phyloP scores from a whole-genome alignment of 805 yeast species.

The Candida parachauliodes region DNA sequence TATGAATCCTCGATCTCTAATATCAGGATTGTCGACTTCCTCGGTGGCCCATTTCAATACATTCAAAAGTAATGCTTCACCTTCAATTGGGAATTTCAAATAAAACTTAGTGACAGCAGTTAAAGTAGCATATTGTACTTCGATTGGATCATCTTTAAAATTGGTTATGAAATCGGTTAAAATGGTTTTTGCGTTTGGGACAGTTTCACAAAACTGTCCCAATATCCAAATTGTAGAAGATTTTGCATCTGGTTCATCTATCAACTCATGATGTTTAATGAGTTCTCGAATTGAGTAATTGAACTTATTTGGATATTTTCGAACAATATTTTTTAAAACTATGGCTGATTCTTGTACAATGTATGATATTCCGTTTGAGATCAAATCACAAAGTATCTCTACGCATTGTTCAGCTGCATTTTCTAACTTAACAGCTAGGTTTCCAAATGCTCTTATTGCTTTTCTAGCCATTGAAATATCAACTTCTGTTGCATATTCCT shows the following conservation, averaged over 20 bases:
- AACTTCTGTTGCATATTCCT: conserved; percentile 83
- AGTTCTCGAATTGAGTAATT: conserved; percentile 28
- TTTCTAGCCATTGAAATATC: conserved; percentile 84
- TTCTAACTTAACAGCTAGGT: conserved; percentile 74
- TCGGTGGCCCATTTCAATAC: conserved; percentile 70
- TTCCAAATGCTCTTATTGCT: conserved; percentile 86
- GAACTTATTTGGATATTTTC: conserved; percentile 67
- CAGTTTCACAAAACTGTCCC: conserved; percentile 60
- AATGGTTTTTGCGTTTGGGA: conserved; percentile 39
- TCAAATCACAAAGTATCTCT: conserved; percentile 52
- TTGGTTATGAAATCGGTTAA: conserved; percentile 41
- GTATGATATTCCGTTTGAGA: conserved; percentile 64
- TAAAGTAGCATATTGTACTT: conserved; percentile 69
- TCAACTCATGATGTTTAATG: conserved; percentile 33
- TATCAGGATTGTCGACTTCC: conserved; percentile 74
- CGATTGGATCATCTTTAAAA: conserved; percentile 62
- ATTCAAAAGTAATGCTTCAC: conserved; percentile 55
- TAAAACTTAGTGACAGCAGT: conserved; percentile 74
- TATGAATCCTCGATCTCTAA: conserved; percentile 79
- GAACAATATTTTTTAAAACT: conserved; percentile 69
- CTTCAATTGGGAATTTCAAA: conserved; percentile 49
- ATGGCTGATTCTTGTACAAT: conserved; percentile 77
- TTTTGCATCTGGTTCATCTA: conserved; percentile 76
- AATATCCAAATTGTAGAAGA: conserved; percentile 79
- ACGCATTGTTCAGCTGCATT: conserved; percentile 63